Conservation (phyloP, 2,329 filamentous ascomycete genomes). For the Fusarium anguioides region DNA sequence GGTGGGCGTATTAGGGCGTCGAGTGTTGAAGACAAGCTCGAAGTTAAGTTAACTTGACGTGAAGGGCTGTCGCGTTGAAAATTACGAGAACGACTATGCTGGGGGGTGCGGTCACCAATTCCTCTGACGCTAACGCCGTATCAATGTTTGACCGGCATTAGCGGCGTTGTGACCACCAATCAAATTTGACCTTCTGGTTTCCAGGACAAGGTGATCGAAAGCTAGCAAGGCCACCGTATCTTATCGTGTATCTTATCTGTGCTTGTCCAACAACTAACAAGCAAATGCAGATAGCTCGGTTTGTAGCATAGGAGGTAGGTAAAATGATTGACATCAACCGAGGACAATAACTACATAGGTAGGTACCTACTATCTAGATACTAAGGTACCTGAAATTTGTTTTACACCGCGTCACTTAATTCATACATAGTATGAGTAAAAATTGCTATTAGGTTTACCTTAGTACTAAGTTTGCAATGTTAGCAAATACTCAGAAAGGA, state of each 20-base stretch:
- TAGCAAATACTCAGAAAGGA: neutral
- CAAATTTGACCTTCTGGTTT: neutral
- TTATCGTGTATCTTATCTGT: slow-evolving; percentile 34
- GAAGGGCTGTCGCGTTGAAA: slow-evolving; percentile 53
- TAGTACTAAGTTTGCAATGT: neutral
- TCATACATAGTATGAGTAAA: no score
- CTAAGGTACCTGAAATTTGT: no score
- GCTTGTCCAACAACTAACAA: neutral
- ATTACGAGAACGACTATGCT: slow-evolving; percentile 53
- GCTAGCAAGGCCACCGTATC: neutral
- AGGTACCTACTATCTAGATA: no score
- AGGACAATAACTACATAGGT: no score
- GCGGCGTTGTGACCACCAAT: neutral
- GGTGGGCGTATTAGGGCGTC: neutral
- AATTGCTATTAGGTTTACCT: no score
- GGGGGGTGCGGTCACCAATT: slow-evolving; percentile 56
- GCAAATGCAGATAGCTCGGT: neutral
- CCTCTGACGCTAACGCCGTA: slow-evolving; percentile 55
- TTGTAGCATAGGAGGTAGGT: neutral
- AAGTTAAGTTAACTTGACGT: slow-evolving; percentile 36
- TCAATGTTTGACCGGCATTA: slow-evolving; percentile 52
- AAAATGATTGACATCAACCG: neutral
- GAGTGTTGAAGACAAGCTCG: slow-evolving; percentile 12
- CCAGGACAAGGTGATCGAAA: neutral
- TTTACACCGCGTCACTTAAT: no score